Conservation (phyloP, 805 yeast genomes). For the Debaryomyces castellii region DNA sequence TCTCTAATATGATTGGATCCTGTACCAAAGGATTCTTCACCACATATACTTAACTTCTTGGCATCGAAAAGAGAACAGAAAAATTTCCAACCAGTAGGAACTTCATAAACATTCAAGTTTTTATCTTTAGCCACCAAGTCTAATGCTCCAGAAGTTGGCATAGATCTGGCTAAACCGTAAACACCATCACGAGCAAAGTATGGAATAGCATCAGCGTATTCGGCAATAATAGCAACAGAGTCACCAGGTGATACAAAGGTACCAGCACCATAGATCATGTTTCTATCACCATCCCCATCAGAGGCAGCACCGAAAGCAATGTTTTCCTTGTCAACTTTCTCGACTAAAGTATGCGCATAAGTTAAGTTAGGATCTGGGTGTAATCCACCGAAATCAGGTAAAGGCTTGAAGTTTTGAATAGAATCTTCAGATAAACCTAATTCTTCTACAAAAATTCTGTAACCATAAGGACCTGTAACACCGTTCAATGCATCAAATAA, state of each 20-base stretch:
- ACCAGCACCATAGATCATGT: constrained; percentile 95
- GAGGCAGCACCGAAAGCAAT: constrained; percentile 97
- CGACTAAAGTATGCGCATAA: constrained; percentile 85
- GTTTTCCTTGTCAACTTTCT: constrained; percentile 73
- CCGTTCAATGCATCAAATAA: constrained; percentile 92
- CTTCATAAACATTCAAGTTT: constrained; percentile 80
- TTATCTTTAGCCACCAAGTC: constrained; percentile 84
- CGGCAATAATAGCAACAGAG: constrained; percentile 95
- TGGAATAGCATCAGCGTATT: constrained; percentile 87
- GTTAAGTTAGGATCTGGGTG: constrained; percentile 98
- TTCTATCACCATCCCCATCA: constrained; percentile 98
- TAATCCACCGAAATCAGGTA: constrained; percentile 93
- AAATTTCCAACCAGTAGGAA: constrained; percentile 99
- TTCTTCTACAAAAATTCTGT: constrained; percentile 78
- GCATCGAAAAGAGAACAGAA: constrained; percentile 95
- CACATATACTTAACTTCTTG: constrained; percentile 90
- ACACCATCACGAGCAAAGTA: constrained; percentile 85
- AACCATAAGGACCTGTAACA: constrained; percentile 95
- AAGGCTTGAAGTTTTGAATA: constrained; percentile 76
- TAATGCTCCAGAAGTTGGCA: constrained; percentile 96
- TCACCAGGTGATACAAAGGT: constrained; percentile 98
- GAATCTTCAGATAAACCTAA: constrained; percentile 70
- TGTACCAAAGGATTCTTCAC: constrained; percentile 97
- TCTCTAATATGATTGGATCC: constrained; percentile 97
- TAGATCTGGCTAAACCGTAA: constrained; percentile 90